A percentile compares a stretch with the other conserved stretches of the same genome.
phyloP scores from a whole-genome alignment of 2,329 filamentous ascomycete genomes.

The Neoarthrinium moseri region DNA sequence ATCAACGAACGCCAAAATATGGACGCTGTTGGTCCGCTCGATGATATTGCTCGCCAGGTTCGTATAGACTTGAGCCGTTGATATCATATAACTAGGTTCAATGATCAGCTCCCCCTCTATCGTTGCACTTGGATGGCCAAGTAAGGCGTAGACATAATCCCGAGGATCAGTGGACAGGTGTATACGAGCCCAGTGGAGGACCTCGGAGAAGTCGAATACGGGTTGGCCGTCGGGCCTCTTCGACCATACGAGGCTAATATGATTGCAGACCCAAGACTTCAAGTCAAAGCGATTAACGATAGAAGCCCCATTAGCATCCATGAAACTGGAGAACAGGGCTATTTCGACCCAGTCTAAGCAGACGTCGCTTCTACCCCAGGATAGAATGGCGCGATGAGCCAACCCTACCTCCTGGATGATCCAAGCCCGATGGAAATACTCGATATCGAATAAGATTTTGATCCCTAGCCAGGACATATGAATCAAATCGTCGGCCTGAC shows the following conservation, averaged over 20 bases:
- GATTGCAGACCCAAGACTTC: constrained; percentile 6
- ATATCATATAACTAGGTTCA: constrained; percentile 2
- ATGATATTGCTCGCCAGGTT: neutral
- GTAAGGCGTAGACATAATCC: constrained; percentile 6
- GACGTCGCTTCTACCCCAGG: neutral
- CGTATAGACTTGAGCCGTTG: constrained; percentile 1
- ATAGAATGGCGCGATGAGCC: neutral
- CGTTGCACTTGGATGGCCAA: constrained; percentile 4
- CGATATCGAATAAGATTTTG: constrained; percentile 4
- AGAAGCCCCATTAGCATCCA: neutral
- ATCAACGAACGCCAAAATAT: constrained; percentile 5
- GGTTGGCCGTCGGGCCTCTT: constrained; percentile 2
- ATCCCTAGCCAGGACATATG: constrained; percentile 6
- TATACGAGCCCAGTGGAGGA: constrained; percentile 5
- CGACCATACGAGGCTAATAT: constrained; percentile 4
- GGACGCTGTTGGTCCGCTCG: neutral
- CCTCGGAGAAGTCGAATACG: neutral
- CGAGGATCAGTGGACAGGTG: constrained; percentile 5
- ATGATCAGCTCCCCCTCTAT: neutral
- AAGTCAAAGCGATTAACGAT: neutral
- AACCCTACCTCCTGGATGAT: constrained; percentile 8
- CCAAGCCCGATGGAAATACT: constrained; percentile 7
- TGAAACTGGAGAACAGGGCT: neutral
- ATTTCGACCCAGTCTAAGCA: constrained; percentile 1
- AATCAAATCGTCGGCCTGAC: neutral